Conservation (phyloP, 306 rosid genomes). For the Dalbergia cultrata region DNA sequence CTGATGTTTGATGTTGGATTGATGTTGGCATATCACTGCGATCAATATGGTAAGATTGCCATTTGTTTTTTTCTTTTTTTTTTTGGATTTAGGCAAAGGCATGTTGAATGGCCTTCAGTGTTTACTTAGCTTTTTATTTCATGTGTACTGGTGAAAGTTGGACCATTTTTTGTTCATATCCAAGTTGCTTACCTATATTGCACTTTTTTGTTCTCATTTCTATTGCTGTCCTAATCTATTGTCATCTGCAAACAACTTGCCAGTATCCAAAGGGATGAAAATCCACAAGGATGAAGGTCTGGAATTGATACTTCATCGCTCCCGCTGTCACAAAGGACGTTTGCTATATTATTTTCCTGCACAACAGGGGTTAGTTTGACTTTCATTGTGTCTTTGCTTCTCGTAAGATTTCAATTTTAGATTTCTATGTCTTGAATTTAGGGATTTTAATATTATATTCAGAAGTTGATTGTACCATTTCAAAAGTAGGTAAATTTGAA, state of each 20-base stretch:
- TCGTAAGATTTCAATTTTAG: slow-evolving; percentile 23
- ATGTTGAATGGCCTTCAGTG: slow-evolving; percentile 3
- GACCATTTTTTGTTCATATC: slow-evolving; percentile 14
- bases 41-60: slow-evolving; percentile 76
- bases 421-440: slow-evolving; percentile 2
- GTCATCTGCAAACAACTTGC: slow-evolving; percentile 45
- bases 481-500: background rate
- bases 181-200: slow-evolving; percentile 5
- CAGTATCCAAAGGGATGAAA: slow-evolving; percentile 77
- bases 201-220: slow-evolving; percentile 28
- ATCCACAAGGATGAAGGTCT: slow-evolving; percentile 72
- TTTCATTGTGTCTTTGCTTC: slow-evolving; percentile 24
- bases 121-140: slow-evolving; percentile 33
- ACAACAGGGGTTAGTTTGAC: slow-evolving; percentile 64
- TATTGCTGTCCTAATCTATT: slow-evolving; percentile 37
- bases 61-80: background rate
- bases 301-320: slow-evolving; percentile 71
- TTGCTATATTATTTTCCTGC: slow-evolving; percentile 93
- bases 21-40: slow-evolving; percentile 92
- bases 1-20: slow-evolving; percentile 90
- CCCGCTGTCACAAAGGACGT: slow-evolving; percentile 98
- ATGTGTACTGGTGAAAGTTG: slow-evolving; percentile 1
- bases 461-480: slow-evolving; percentile 12
- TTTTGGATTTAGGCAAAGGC: slow-evolving; percentile 20
- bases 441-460: slow-evolving; percentile 14